Percentiles rank a stretch among this genome's conserved stretches.
Evolutionary conservation across 1,139 yeast species (phyloP).

Genomic region (Sugiyamaella novakii): DNA sequence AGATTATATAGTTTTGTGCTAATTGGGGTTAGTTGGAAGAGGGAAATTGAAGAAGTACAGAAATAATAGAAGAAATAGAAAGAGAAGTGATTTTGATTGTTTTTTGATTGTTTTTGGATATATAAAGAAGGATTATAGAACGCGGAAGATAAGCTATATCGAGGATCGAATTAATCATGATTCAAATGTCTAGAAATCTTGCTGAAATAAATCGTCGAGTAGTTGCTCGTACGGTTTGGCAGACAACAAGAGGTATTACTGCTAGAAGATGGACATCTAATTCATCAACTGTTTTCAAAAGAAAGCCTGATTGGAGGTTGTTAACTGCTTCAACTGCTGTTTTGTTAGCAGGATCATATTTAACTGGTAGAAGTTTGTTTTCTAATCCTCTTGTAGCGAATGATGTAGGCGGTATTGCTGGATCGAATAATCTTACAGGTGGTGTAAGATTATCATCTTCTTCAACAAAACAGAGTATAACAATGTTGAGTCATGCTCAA

Average conservation of each 20-base stretch:
- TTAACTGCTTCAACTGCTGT: conserved; percentile 22
- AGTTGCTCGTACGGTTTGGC: conserved; percentile 16
- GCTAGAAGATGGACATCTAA: conserved; percentile 3
- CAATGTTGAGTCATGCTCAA: conserved; percentile 67
- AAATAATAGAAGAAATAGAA: neutral
- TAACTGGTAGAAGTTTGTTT: conserved; percentile 13
- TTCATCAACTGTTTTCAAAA: conserved; percentile 5
- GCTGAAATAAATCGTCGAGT: conserved; percentile 15
- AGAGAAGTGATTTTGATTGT: neutral
- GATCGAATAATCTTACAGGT: conserved; percentile 1
- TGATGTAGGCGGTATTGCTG: conserved; percentile 12
- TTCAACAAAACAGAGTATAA: conserved; percentile 29
- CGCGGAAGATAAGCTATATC: no score
- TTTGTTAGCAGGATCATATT: conserved; percentile 17
- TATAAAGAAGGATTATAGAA: no score
- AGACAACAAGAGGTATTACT: conserved; percentile 3
- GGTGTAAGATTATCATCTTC: conserved; percentile 6
- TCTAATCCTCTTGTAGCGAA: conserved; percentile 16
- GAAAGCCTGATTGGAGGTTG: conserved; percentile 19
- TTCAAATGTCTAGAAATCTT: conserved; percentile 15
- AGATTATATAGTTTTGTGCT: neutral
- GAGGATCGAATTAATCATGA: no score
- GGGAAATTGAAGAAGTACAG: neutral
- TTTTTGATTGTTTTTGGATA: no score
- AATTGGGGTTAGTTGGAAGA: neutral